A percentile compares a stretch with the other conserved stretches of the same genome.
Conservation (phyloP, 2,329 filamentous ascomycete genomes). For the Dactylonectria estremocensis region DNA sequence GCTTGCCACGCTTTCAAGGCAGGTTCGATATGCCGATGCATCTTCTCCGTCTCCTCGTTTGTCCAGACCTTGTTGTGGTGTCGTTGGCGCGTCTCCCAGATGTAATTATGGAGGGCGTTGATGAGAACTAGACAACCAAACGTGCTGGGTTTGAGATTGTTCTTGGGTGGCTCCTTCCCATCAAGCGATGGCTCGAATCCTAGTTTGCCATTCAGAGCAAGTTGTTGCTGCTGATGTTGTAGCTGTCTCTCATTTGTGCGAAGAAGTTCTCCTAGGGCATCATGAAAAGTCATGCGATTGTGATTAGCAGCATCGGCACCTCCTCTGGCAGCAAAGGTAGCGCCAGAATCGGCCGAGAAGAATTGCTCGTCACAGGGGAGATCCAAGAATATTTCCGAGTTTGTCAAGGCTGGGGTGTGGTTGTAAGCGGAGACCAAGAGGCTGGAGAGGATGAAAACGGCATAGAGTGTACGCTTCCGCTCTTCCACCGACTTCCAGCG, state of each 20-base stretch:
- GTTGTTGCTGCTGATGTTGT: slow-evolving; percentile 73
- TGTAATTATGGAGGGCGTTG: slow-evolving; percentile 96
- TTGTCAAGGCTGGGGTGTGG: slow-evolving; percentile 90
- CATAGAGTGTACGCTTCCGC: slow-evolving; percentile 92
- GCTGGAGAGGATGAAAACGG: slow-evolving; percentile 92
- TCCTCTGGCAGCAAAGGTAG: slow-evolving; percentile 84
- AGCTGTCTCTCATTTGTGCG: slow-evolving; percentile 79
- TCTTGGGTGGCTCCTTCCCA: slow-evolving; percentile 64
- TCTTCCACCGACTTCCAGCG: slow-evolving; percentile 92
- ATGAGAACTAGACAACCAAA: slow-evolving; percentile 94
- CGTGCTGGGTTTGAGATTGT: slow-evolving; percentile 84
- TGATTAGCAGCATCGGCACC: slow-evolving; percentile 79
- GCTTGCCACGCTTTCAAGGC: slow-evolving; percentile 95
- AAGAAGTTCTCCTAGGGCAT: slow-evolving; percentile 84
- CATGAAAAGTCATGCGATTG: slow-evolving; percentile 84
- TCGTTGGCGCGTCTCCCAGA: slow-evolving; percentile 95
- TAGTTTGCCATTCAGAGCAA: slow-evolving; percentile 43
- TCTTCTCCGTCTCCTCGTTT: slow-evolving; percentile 91
- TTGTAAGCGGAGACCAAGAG: slow-evolving; percentile 94
- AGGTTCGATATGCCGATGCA: slow-evolving; percentile 96
- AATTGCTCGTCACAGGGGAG: slow-evolving; percentile 95
- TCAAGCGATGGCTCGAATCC: slow-evolving; percentile 36
- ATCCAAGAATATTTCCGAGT: slow-evolving; percentile 92
- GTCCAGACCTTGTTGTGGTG: slow-evolving; percentile 94
- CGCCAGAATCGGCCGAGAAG: slow-evolving; percentile 86